phyloP scores from a whole-genome alignment of 208 protist species.

The Histomonas meleagridis region DNA sequence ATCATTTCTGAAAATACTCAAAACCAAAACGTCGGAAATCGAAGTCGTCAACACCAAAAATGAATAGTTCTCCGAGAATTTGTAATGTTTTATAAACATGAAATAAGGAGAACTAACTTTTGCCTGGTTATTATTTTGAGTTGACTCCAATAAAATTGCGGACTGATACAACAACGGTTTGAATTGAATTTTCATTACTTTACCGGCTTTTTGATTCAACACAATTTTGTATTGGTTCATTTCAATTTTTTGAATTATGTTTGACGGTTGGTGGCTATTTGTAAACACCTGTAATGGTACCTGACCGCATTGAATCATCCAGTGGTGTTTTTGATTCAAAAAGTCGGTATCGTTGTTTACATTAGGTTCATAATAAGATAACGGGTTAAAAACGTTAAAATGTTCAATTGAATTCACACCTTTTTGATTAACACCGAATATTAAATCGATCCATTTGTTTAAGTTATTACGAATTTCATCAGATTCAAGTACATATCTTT shows the following conservation, averaged over 20 bases:
- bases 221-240: background rate
- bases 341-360: background rate
- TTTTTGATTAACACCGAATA: background rate
- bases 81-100: background rate
- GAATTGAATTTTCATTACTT: background rate
- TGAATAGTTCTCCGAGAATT: background rate
- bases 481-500: background rate
- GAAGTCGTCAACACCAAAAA: background rate
- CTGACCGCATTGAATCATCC: constrained; percentile 2
- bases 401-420: background rate
- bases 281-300: background rate
- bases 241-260: too few relatives aligned
- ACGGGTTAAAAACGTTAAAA: background rate
- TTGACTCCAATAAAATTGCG: background rate
- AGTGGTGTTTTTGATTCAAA: background rate
- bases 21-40: background rate
- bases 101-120: background rate
- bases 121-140: background rate
- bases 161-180: background rate
- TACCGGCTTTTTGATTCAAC: background rate
- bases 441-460: background rate
- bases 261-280: too few relatives aligned
- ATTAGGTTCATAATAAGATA: background rate
- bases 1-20: background rate
- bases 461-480: background rate